A percentile compares a stretch with the other conserved stretches of the same genome.
Conservation (phyloP, 2,329 filamentous ascomycete genomes). For the Fusarium agapanthi region DNA sequence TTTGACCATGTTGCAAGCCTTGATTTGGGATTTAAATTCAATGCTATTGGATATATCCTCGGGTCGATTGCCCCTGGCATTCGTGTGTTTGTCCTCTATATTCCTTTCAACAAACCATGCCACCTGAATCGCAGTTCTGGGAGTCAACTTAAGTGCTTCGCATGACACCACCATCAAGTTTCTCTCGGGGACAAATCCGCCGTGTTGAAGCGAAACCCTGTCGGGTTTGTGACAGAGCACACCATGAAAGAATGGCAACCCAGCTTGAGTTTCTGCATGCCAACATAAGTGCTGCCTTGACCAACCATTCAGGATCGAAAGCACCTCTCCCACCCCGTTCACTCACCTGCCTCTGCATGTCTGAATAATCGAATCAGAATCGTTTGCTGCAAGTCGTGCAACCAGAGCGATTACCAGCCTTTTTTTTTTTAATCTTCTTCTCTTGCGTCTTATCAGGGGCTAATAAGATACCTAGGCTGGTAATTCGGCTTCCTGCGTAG, state of each 20-base stretch:
- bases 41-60: background rate
- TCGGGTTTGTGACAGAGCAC: conserved; percentile 20
- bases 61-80: background rate
- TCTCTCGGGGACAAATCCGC: conserved; percentile 26
- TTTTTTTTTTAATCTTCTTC: background rate
- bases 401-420: conserved; percentile 23
- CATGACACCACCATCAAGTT: conserved; percentile 21
- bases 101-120: background rate
- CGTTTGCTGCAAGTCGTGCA: conserved; percentile 33
- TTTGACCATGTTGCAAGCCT: background rate
- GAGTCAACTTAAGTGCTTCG: conserved; percentile 11
- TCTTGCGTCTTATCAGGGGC: conserved; percentile 12
- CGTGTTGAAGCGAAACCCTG: conserved; percentile 22
- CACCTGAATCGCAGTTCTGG: conserved; percentile 1
- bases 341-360: conserved; percentile 31
- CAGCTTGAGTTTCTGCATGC: conserved; percentile 31
- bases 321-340: conserved; percentile 26
- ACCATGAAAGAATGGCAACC: conserved; percentile 29
- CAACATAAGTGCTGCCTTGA: conserved; percentile 22
- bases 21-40: background rate
- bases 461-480: conserved; percentile 27
- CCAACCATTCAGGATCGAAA: conserved; percentile 37
- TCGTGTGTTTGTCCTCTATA: background rate
- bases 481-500: background rate
- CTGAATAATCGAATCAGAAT: conserved; percentile 34